Evolutionary conservation across 768 basidiomycete species (phyloP).

Genomic region (Suillus ampliporus): DNA sequence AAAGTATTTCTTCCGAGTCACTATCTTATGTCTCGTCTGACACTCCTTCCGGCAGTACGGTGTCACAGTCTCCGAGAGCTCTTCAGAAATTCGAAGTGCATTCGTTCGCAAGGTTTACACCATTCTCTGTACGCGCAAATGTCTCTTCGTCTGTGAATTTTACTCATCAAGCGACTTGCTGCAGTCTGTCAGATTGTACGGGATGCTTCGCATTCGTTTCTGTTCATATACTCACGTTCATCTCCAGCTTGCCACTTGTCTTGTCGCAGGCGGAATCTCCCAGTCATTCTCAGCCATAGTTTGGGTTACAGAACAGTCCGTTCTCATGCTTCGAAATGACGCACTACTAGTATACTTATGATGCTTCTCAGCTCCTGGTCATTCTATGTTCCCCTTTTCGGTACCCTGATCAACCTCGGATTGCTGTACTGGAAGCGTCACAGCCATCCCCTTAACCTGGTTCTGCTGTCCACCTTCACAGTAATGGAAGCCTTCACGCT

Average conservation of each 20-base stretch:
- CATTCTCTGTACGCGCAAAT: constrained; percentile 73
- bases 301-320: constrained; percentile 79
- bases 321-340: constrained; percentile 17
- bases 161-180: constrained; percentile 13
- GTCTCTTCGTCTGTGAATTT: background rate
- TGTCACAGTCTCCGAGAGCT: constrained; percentile 77
- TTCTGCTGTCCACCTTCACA: constrained; percentile 87
- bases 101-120: constrained; percentile 93
- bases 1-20: constrained; percentile 56
- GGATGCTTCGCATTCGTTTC: background rate
- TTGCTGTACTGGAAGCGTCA: constrained; percentile 93
- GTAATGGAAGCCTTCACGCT: constrained; percentile 89
- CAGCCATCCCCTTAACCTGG: constrained; percentile 85
- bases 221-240: constrained; percentile 9
- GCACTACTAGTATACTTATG: constrained; percentile 7
- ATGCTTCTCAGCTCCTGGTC: constrained; percentile 65
- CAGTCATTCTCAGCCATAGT: constrained; percentile 60
- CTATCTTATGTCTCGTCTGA: background rate
- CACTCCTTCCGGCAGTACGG: constrained; percentile 57
- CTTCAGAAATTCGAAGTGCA: constrained; percentile 77
- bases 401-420: constrained; percentile 78
- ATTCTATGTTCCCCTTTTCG: constrained; percentile 79
- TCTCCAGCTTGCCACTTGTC: constrained; percentile 68
- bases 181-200: constrained; percentile 77
- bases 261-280: constrained; percentile 77